phyloP scores from a whole-genome alignment of 225 moss, liverwort and hornwort genomes.

The Pseudisothecium myosuroides region DNA sequence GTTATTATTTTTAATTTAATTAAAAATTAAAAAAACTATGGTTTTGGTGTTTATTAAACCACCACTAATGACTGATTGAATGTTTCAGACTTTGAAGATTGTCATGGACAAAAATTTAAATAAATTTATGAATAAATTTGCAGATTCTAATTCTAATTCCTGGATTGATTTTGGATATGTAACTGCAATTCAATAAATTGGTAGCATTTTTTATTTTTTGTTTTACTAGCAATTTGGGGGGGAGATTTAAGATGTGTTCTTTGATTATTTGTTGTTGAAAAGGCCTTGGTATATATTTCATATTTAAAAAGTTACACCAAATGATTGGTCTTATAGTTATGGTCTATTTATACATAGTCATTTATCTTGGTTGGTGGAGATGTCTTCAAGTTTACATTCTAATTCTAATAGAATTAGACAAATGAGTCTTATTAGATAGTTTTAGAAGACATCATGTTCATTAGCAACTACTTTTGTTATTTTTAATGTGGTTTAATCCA shows the following conservation, averaged over 20 bases:
- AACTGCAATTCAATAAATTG: background rate
- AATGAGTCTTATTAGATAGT: background rate
- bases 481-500: background rate
- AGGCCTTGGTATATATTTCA: background rate
- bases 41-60: background rate
- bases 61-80: fast-evolving
- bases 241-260: background rate
- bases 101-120: no score
- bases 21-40: background rate
- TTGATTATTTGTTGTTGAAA: background rate
- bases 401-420: background rate
- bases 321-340: background rate
- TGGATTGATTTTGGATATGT: background rate
- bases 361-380: background rate
- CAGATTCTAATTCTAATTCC: background rate
- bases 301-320: background rate
- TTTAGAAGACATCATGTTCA: background rate
- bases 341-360: background rate
- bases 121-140: background rate
- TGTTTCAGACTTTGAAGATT: background rate
- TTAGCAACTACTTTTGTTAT: background rate
- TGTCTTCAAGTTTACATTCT: background rate
- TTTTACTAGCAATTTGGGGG: background rate
- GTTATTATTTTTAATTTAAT: background rate
- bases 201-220: no score